Conservation (phyloP, 441 rosid species). For the Metrosideros polymorpha region DNA sequence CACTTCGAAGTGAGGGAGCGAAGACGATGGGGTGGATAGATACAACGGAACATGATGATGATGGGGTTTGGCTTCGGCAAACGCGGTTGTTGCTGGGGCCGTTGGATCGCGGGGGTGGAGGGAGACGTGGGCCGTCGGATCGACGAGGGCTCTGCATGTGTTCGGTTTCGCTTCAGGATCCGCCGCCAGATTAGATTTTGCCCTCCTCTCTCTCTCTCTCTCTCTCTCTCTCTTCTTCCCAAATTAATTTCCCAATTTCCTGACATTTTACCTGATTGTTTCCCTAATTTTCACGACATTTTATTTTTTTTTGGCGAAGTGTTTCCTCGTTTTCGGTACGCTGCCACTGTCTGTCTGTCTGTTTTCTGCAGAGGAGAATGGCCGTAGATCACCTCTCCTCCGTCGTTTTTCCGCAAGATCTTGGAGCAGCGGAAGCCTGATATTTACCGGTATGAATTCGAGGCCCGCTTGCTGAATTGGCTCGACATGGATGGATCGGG, state of each 20-base stretch:
- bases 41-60: neutral
- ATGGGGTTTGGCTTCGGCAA: slow-evolving; percentile 13
- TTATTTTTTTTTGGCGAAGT: too few species aligned
- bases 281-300: neutral
- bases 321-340: too few species aligned
- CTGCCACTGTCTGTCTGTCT: too few species aligned
- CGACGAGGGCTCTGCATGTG: slow-evolving; percentile 13
- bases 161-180: slow-evolving; percentile 17
- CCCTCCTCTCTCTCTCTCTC: neutral
- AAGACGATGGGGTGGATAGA: slow-evolving; percentile 15
- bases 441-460: neutral
- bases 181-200: slow-evolving; percentile 38
- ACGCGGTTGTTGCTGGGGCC: slow-evolving; percentile 34
- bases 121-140: slow-evolving; percentile 30
- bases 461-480: neutral
- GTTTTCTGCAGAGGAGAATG: too few species aligned
- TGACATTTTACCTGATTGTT: neutral
- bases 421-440: neutral
- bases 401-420: too few species aligned
- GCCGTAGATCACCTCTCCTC: too few species aligned
- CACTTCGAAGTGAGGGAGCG: slow-evolving; percentile 13
- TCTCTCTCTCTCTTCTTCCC: fast-evolving
- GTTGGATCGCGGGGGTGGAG: slow-evolving; percentile 23
- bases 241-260: neutral
- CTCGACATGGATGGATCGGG: neutral